Conservation (phyloP, 1,284 basidiomycete species). For the Bondarzewia mesenterica region DNA sequence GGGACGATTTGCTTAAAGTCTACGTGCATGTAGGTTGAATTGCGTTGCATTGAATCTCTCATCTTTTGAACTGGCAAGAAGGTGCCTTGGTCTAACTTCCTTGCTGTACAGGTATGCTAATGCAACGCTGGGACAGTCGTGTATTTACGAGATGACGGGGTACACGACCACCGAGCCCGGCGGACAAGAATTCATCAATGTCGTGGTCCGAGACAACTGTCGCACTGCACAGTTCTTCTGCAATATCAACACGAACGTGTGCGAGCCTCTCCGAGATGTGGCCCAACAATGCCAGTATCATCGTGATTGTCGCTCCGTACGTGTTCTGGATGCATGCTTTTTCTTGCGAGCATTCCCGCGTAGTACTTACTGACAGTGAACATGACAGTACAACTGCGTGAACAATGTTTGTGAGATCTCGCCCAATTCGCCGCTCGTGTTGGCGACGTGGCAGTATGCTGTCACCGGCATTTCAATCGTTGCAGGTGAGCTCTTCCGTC, state of each 20-base stretch:
- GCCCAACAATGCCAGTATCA: conserved; percentile 44
- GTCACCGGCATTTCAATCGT: conserved; percentile 30
- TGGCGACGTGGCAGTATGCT: conserved; percentile 39
- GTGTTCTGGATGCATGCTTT: conserved; percentile 8
- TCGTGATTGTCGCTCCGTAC: conserved; percentile 45
- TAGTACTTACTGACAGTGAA: background rate
- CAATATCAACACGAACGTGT: conserved; percentile 34
- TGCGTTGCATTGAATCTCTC: no score
- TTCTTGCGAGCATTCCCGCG: background rate
- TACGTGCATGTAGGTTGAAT: conserved; percentile 58
- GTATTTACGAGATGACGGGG: conserved; percentile 51
- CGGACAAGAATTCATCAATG: conserved; percentile 38
- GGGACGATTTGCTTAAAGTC: conserved; percentile 56
- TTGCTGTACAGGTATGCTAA: conserved; percentile 42
- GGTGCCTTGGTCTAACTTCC: background rate
- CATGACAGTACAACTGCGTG: conserved; percentile 18
- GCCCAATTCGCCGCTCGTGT: conserved; percentile 25
- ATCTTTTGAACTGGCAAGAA: conserved; percentile 1
- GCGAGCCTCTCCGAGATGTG: conserved; percentile 37
- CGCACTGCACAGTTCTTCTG: conserved; percentile 50
- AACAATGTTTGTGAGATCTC: conserved; percentile 23
- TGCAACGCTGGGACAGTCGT: conserved; percentile 44
- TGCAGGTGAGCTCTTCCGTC: conserved; percentile 24
- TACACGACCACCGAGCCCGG: conserved; percentile 44
- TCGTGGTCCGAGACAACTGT: conserved; percentile 57